These are phyloP conservation scores for Spathaspora gorwiae DNA, from an alignment of 805 yeast species.

Conservation along the genomic window DNA sequence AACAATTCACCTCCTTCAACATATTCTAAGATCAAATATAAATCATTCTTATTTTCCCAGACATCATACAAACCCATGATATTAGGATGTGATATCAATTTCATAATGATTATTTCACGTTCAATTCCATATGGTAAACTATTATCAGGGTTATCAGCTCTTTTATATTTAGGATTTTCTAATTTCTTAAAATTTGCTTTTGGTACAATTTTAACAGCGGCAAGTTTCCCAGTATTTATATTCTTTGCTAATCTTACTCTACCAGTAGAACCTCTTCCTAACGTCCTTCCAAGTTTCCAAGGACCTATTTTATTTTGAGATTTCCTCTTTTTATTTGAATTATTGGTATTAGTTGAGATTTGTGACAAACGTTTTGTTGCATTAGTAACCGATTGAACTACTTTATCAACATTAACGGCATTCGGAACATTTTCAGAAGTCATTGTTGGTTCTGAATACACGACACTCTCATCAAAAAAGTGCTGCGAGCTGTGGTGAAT, in stretches of 20 bases:
- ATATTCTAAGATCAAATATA: conserved; percentile 87
- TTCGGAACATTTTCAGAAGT: background rate
- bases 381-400: conserved; percentile 42
- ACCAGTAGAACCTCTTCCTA: conserved; percentile 97
- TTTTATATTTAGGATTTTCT: conserved; percentile 43
- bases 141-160: conserved; percentile 38
- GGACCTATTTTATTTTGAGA: conserved; percentile 75
- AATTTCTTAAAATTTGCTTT: conserved; percentile 61
- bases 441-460: background rate
- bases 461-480: conserved; percentile 6
- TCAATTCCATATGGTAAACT: conserved; percentile 79
- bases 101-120: conserved; percentile 82
- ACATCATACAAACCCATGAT: conserved; percentile 78
- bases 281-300: conserved; percentile 91
- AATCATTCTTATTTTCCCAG: conserved; percentile 80
- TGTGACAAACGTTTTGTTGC: conserved; percentile 50
- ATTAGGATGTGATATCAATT: conserved; percentile 70
- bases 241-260: conserved; percentile 91
- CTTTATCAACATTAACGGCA: conserved; percentile 28
- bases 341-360: conserved; percentile 40
- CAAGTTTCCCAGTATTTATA: conserved; percentile 75
- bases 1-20: conserved; percentile 97
- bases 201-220: conserved; percentile 96
- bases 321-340: conserved; percentile 39
- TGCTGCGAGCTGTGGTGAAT: conserved; percentile 20